Base-by-base conservation (phyloP, 768 basidiomycete species). In the Russula olivacea region DNA sequence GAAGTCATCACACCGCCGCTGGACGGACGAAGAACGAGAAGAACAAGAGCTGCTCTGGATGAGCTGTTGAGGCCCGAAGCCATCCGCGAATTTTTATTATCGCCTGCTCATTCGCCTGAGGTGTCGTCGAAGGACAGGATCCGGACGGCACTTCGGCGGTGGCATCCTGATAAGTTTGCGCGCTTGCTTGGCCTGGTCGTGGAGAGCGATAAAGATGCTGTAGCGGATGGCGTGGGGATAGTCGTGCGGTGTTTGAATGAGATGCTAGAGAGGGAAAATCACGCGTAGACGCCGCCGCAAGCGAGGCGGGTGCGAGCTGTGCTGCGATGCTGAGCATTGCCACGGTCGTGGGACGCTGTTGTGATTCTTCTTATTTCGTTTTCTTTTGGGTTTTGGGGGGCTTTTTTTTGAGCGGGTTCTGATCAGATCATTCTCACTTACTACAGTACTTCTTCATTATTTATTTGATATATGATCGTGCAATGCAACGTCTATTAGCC, bases 101-200 rank as follows among this genome's bases (percentile, higher is more conserved):
- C 86, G 32, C 77, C 81, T 19, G 64, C 76, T 10, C 88, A 91
- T 74, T 88, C 88, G 17, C 73, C 74, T 60, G 76, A 75, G 15
- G 78, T 81, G 66, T 75, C 84, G 47, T 77, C 77, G 65, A 88
- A 83, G 72, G 87, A 90, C 57, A 79, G 88, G 61, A 80, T 90
- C 63, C 80, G 84, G 43, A 77, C 73, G 45, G 88, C 87, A 0
- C 80, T 88, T 71, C 80, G 88, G 25, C 79, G 87, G 41, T 91
- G 89, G 89, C 90, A 93, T 69, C 91, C 90, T 3, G 90, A 92
- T 72, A 76, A 88, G 55, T 91, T 91, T 75, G 73, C 79, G 61
- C 76, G 86, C 41, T 66, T 87, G 53, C 72, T 87, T 61, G 71
- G 69, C 11, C 77, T 82, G 68, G 82, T 90, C 4, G 70, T 66